A percentile compares a stretch with the other conserved stretches of the same genome.
Conservation (phyloP, 179 eudicot species). For the Beta macrorhiza region DNA sequence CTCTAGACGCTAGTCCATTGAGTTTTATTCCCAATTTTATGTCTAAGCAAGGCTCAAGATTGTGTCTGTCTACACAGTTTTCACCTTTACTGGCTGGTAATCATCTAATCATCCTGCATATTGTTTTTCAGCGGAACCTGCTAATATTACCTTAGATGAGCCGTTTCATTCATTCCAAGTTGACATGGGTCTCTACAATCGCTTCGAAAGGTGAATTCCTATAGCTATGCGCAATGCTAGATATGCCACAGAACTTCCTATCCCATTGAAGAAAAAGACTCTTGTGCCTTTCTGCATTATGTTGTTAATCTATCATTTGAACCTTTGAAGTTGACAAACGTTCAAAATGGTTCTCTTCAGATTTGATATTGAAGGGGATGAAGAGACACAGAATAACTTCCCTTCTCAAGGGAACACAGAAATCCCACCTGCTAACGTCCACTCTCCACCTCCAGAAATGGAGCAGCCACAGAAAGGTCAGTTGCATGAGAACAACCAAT, state of each 20-base stretch:
- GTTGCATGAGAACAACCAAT: constrained; percentile 9
- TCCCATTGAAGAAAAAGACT: neutral
- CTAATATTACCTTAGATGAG: constrained; percentile 72
- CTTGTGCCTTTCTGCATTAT: neutral
- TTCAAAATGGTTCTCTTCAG: constrained; percentile 35
- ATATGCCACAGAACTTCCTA: neutral
- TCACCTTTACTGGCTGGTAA: neutral
- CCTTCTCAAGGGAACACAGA: constrained; percentile 44
- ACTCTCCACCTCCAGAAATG: constrained; percentile 60
- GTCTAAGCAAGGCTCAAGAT: neutral
- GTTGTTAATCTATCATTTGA: neutral
- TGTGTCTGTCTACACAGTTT: neutral
- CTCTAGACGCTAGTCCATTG: neutral
- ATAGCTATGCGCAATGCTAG: neutral
- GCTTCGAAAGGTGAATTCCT: constrained; percentile 69
- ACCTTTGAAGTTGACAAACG: neutral
- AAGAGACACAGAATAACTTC: constrained; percentile 51
- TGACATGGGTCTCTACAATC: constrained; percentile 44
- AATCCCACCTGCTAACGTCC: constrained; percentile 43
- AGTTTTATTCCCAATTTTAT: neutral
- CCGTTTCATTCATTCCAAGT: constrained; percentile 48
- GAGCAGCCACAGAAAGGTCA: constrained; percentile 35
- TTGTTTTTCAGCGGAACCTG: constrained; percentile 59
- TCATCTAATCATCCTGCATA: constrained; percentile 19
- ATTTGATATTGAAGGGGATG: constrained; percentile 86